Percentiles rank a stretch among this genome's conserved stretches.
Evolutionary conservation across 1,284 basidiomycete species (phyloP).

Genomic region (Cutaneotrichosporon arboriforme): DNA sequence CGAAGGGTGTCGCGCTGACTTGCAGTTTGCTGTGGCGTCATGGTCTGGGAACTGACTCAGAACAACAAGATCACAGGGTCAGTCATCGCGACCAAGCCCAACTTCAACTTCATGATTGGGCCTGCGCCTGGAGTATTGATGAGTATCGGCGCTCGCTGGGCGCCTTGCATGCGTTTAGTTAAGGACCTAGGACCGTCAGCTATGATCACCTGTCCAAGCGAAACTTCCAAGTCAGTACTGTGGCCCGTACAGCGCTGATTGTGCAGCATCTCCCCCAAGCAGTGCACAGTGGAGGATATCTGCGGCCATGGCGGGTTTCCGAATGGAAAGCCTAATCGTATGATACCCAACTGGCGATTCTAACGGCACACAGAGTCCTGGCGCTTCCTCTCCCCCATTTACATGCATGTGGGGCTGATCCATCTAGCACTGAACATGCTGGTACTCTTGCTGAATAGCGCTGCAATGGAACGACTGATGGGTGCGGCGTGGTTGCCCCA

Average conservation of each 20-base stretch:
- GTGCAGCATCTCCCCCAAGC: constrained; percentile 48
- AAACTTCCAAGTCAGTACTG: constrained; percentile 32
- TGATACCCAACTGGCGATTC: constrained; percentile 53
- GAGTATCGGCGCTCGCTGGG: constrained; percentile 81
- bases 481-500: constrained; percentile 18
- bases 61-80: constrained; percentile 68
- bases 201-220: constrained; percentile 59
- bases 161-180: constrained; percentile 55
- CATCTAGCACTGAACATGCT: constrained; percentile 85
- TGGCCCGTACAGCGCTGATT: too few species aligned
- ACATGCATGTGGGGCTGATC: constrained; percentile 85
- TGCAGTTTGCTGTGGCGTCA: constrained; percentile 35
- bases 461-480: constrained; percentile 42
- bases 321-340: constrained; percentile 68
- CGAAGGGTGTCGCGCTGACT: background rate
- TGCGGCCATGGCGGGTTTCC: constrained; percentile 83
- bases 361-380: constrained; percentile 27
- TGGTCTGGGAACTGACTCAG: constrained; percentile 69
- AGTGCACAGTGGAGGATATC: constrained; percentile 70
- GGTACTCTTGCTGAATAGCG: constrained; percentile 62
- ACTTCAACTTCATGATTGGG: constrained; percentile 85
- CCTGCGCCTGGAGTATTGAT: constrained; percentile 80
- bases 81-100: constrained; percentile 71
- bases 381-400: constrained; percentile 78
- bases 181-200: constrained; percentile 58